Evolutionary conservation across 495 filamentous ascomycete species (phyloP), one percentile per base, ranked within the genome.

Genomic region (Neurospora intermedia): DNA sequence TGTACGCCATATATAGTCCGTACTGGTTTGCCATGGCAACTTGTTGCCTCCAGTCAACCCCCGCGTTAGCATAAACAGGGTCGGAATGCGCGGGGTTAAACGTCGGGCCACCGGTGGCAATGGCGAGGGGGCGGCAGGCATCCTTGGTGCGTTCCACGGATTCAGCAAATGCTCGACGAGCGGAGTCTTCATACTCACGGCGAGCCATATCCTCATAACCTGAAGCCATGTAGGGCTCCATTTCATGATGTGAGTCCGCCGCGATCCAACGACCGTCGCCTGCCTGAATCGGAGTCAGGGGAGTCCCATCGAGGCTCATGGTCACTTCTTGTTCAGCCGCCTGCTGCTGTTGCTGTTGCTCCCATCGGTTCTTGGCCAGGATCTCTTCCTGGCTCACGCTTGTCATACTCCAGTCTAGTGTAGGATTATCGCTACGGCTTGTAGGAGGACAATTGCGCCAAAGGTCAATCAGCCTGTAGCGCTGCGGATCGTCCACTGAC

Each of bases 151-250:
- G 73, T 38, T 74, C 43, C 75, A 80, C 76, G 9, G 80, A 80
- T 62, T 81, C 81, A 71, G 82, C 79, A 40, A 78, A 78, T 41
- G 80, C 79, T 43, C 75, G 76, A 54, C 78, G 77, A 20, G 73
- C 81, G 2, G 82, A 83, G 40, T 81, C 80, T 73, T 84, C 82
- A 71, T 87, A 87, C 77, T 87, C 85, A 69, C 84, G 82, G 45
- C 79, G 81, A n/a, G 85, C 83, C 54, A 87, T 77, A 46, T 84
- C 81, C 70, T 89, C 88, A 78, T 93, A 93, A 16, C 91, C 91
- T 10, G 85, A 87, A 62, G 85, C 76, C 89, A 93, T 92, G 77
- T 93, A 93, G 15, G 90, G 90, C 78, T 93, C 91, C 62, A 82
- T 78, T 43, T 82, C 77, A 6, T 62, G 45, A 69, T 73, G 73